Evolutionary conservation across 176 grass and related monocot species (phyloP).

Genomic region (Carex littledalei): DNA sequence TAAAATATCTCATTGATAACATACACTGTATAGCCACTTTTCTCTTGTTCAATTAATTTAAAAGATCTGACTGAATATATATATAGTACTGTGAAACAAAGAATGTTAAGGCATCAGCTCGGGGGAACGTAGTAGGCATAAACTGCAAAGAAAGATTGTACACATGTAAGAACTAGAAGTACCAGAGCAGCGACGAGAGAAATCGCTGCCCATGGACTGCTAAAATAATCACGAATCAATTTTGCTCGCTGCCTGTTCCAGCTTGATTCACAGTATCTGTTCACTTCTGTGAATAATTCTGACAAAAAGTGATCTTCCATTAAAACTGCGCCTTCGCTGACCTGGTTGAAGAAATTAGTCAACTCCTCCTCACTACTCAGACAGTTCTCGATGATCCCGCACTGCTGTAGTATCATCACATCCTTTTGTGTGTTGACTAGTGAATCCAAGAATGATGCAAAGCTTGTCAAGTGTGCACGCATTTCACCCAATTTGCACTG

Average conservation of each 20-base stretch:
- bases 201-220: constrained; percentile 9
- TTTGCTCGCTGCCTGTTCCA: constrained; percentile 18
- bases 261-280: constrained; percentile 9
- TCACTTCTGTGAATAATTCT: constrained; percentile 2
- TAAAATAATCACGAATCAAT: constrained; percentile 19
- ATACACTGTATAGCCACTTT: background rate
- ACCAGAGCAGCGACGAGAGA: background rate
- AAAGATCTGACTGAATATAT: too few relatives aligned
- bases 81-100: background rate
- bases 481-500: background rate
- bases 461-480: background rate
- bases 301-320: background rate
- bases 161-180: constrained; percentile 16
- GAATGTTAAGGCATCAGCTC: background rate
- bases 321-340: background rate
- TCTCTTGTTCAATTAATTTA: background rate
- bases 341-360: constrained; percentile 5
- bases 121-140: background rate
- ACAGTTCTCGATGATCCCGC: constrained; percentile 11
- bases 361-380: constrained; percentile 6
- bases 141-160: constrained; percentile 10
- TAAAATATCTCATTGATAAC: background rate
- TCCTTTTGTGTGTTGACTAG: constrained; percentile 9
- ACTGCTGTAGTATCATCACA: constrained; percentile 6
- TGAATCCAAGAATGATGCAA: background rate